Base-by-base conservation (phyloP, 2,329 filamentous ascomycete species). In the Pyricularia sp. region DNA sequence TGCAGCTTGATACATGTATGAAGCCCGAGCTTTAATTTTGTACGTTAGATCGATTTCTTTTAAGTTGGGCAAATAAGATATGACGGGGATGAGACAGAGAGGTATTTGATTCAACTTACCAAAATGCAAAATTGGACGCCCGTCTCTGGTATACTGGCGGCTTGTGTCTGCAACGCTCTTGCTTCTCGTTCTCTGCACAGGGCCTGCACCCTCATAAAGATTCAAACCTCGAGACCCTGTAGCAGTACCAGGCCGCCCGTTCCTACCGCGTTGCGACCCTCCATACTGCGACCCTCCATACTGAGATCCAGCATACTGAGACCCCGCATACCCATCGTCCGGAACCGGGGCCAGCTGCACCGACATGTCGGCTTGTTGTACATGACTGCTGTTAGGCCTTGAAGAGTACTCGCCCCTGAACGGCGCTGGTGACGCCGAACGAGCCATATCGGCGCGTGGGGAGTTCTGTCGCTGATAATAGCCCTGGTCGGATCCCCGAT, bases 1-100 rank as follows among this genome's bases (percentile, higher is more conserved):
- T 26, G 92, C 93, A 2, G 94, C 92, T 72, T 89, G 87, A 75
- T 99, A 99, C 79, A 91, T 87, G 76, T 97, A 99, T 79, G 97
- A 83, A 30, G 94, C 93, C 57, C 93, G 90, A 65, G 94, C 94
- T 97, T 70, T 62, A 53, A 67, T 57, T 24, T 40, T 53, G 64
- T 24, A 63, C 62, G 68, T 73, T 70, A 73, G 71, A 62, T 28
- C 6, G 4, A 30, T 28, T 59, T 26, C 16, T 16, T 19, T 24
- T 3, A 30, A 16, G 10, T 3, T 28, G 24, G 26, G 49, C 63
- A 35, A 53, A 10, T 12, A 64, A 26, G 19, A 12, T 16, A 35
- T 13, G 33, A 1, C 13, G 33, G 13, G 13, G 1, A 35, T 35
- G 13, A 1, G 33, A 35, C 33, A 3, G 13, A 35, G 33, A 26